Conservation (phyloP, 352 stramenopile species). For the Peronospora tabacina region DNA sequence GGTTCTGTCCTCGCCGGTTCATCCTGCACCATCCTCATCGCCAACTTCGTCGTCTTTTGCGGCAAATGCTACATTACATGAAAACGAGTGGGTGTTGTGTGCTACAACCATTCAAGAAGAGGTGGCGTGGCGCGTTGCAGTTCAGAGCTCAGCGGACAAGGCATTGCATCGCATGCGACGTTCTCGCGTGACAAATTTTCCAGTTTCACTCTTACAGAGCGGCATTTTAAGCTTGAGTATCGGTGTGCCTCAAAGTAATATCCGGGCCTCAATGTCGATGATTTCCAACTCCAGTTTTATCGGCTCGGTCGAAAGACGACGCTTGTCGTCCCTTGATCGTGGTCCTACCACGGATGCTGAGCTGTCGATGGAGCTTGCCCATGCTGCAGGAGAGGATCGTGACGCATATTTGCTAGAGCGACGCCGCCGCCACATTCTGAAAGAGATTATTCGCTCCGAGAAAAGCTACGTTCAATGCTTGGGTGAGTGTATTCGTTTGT, state of each 20-base stretch:
- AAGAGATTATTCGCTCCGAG: constrained; percentile 78
- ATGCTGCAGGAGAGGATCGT: constrained; percentile 27
- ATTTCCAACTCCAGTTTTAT: constrained; percentile 14
- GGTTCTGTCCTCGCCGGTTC: constrained; percentile 10
- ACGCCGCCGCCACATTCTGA: constrained; percentile 65
- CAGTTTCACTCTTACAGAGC: constrained; percentile 35
- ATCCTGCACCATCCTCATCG: constrained; percentile 8
- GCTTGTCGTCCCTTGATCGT: constrained; percentile 31
- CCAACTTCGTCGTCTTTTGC: constrained; percentile 15
- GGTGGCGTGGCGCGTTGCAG: constrained; percentile 48
- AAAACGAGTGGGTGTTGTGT: constrained; percentile 67
- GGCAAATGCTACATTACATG: constrained; percentile 7
- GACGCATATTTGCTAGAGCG: constrained; percentile 54
- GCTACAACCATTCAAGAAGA: constrained; percentile 58
- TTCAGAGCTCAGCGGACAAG: constrained; percentile 64
- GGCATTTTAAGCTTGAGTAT: constrained; percentile 33
- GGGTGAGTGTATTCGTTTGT: constrained; percentile 77
- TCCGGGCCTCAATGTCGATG: constrained; percentile 24
- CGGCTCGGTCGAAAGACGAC: constrained; percentile 11
- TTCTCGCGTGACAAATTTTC: constrained; percentile 52
- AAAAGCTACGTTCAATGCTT: constrained; percentile 79
- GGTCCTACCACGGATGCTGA: constrained; percentile 27
- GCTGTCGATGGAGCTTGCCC: constrained; percentile 27
- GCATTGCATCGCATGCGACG: constrained; percentile 51
- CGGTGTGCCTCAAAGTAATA: constrained; percentile 20